Percentiles rank a stretch among this genome's conserved stretches.
phyloP scores from a whole-genome alignment of 2,329 filamentous ascomycete species.

The Rhytidhysteron rufulum region DNA sequence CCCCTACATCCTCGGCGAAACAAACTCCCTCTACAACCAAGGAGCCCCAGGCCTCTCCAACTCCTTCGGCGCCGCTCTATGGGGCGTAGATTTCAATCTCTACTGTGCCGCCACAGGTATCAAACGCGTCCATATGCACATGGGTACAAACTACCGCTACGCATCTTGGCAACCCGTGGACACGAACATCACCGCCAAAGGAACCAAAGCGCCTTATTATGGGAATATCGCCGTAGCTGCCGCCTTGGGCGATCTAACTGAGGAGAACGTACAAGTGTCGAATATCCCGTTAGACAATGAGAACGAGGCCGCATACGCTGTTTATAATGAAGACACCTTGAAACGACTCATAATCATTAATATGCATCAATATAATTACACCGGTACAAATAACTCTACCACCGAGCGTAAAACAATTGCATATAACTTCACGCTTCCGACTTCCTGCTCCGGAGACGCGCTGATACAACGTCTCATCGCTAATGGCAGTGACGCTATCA shows the following conservation, averaged over 20 bases:
- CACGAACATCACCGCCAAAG: slow-evolving; percentile 48
- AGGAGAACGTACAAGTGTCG: slow-evolving; percentile 42
- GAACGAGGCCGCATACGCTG: slow-evolving; percentile 53
- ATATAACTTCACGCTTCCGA: slow-evolving; percentile 44
- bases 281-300: slow-evolving; percentile 43
- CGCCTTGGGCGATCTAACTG: slow-evolving; percentile 46
- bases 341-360: slow-evolving; percentile 55
- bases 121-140: slow-evolving; percentile 60
- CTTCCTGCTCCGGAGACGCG: slow-evolving; percentile 15
- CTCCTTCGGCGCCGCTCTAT: slow-evolving; percentile 62
- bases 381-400: slow-evolving; percentile 19
- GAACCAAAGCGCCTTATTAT: slow-evolving; percentile 63
- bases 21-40: slow-evolving; percentile 61
- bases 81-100: slow-evolving; percentile 61
- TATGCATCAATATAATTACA: slow-evolving; percentile 58
- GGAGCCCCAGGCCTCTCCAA: slow-evolving; percentile 60
- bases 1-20: slow-evolving; percentile 58
- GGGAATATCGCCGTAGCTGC: slow-evolving; percentile 57
- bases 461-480: slow-evolving; percentile 52
- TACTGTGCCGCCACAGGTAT: slow-evolving; percentile 55
- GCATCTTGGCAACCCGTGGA: slow-evolving; percentile 57
- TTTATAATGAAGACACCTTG: slow-evolving; percentile 47
- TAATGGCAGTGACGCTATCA: slow-evolving; percentile 62
- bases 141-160: slow-evolving; percentile 62
- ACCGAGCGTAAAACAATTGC: slow-evolving; percentile 27